A percentile compares a stretch with the other conserved stretches of the same genome.
These are phyloP conservation scores for Fistulina hepatica DNA, from an alignment of 1,284 basidiomycete species.

Conservation along the genomic window DNA sequence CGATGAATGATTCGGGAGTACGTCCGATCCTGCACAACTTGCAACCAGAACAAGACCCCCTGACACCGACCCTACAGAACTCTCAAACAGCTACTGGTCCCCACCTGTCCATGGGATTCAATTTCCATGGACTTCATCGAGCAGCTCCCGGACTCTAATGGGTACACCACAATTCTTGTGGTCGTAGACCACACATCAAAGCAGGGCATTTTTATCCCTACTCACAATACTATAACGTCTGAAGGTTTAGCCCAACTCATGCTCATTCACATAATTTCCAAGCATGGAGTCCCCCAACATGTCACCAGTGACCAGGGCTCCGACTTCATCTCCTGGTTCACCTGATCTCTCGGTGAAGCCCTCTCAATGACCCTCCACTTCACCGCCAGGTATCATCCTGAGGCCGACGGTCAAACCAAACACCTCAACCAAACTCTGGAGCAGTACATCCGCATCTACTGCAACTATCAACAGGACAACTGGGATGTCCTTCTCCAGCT, in stretches of 20 bases:
- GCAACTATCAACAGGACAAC: conserved; percentile 27
- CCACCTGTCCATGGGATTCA: conserved; percentile 22
- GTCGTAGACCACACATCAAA: conserved; percentile 28
- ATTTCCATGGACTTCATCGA: conserved; percentile 31
- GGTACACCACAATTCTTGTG: conserved; percentile 26
- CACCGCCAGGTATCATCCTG: conserved; percentile 26
- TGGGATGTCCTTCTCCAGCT: conserved; percentile 26
- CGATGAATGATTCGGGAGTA: conserved; percentile 14
- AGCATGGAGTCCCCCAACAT: conserved; percentile 19
- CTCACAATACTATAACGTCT: conserved; percentile 18
- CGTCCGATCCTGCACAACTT: conserved; percentile 18
- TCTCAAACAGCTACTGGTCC: conserved; percentile 17
- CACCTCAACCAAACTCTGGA: conserved; percentile 32
- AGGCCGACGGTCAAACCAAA: conserved; percentile 36
- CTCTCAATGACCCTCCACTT: conserved; percentile 14
- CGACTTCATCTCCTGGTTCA: conserved; percentile 21
- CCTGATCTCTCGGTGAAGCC: conserved; percentile 13
- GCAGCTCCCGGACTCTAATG: conserved; percentile 22
- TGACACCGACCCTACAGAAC: conserved; percentile 17
- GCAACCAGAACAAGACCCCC: conserved; percentile 17
- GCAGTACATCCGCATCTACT: conserved; percentile 25
- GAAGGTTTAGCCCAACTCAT: conserved; percentile 21
- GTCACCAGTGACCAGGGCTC: conserved; percentile 22
- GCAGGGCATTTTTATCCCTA: conserved; percentile 22
- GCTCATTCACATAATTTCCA: conserved; percentile 18